Conservation (phyloP, 345 rosid species). For the Ceriops tagal region DNA sequence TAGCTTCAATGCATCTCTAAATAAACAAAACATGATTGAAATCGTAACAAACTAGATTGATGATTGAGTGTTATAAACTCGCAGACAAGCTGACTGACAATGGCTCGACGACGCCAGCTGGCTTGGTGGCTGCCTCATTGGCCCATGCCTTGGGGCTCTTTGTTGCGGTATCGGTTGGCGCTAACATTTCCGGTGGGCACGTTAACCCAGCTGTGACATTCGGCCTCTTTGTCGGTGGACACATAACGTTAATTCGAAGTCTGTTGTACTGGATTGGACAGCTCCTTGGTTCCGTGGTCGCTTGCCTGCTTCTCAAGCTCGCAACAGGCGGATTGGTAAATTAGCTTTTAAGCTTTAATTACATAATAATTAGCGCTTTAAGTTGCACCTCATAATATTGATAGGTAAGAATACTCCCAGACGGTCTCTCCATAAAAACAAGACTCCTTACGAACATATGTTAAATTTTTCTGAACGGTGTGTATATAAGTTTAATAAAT, state of each 20-base stretch:
- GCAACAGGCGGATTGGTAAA: slow-evolving; percentile 29
- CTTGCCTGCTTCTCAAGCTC: slow-evolving; percentile 34
- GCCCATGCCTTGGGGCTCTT: slow-evolving; percentile 31
- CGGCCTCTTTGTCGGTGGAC: slow-evolving; percentile 32
- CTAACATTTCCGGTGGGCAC: slow-evolving; percentile 32
- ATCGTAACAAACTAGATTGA: too few species aligned
- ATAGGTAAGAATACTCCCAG: too few species aligned
- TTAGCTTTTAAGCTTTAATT: background rate
- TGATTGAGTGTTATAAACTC: background rate
- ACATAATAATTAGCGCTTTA: too few species aligned
- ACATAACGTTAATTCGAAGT: slow-evolving; percentile 21
- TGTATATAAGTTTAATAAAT: too few species aligned
- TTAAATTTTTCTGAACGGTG: too few species aligned
- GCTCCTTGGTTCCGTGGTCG: slow-evolving; percentile 26
- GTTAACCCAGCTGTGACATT: slow-evolving; percentile 34
- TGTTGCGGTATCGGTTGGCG: slow-evolving; percentile 30
- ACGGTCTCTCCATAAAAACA: too few species aligned
- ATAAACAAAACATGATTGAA: too few species aligned
- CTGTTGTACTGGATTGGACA: slow-evolving; percentile 28
- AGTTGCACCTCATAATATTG: too few species aligned
- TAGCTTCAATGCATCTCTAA: background rate
- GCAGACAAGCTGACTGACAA: slow-evolving; percentile 28
- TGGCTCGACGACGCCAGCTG: slow-evolving; percentile 24
- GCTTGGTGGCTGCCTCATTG: slow-evolving; percentile 26
- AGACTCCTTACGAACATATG: too few species aligned